Evolutionary conservation across 768 basidiomycete species (phyloP), one percentile per base, ranked within the genome.

Genomic region (Mycena kentingensis): DNA sequence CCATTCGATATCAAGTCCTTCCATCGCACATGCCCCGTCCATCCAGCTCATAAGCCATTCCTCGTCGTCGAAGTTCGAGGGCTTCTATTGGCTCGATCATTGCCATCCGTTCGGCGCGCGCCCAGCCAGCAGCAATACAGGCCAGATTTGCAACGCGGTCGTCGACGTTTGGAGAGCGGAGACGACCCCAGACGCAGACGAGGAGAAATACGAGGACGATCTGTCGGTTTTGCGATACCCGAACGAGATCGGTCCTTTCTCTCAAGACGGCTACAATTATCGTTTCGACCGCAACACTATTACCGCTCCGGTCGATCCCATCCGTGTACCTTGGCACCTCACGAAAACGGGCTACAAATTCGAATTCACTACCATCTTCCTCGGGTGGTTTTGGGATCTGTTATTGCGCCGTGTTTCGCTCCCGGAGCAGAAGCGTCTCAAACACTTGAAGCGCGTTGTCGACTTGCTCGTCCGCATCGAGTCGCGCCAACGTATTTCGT

Each of bases 321-420:
- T 71, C 5, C 37, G 57, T 3, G 31, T 64, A 1, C 70, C 67
- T 0, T 71, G 67, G 67, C 65, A 68, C 32, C 50, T 56, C 0
- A 42, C 10, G 2, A 58, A 58, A 13, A 63, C 64, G 32, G 60
- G 58, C 19, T 32, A 54, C 2, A 54, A 54, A 1, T 72, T 68
- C 47, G 15, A 10, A 0, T n/a, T 34, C 37, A 25, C 22, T 0
- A 55, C 61, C 31, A 35, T 31, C 3, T 73, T 67, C 42, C 38
- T 69, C 6, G 70, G 71, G 2, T 67, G 71, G 37, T 25, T 41
- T 3, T 73, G 70, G 71, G 60, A 70, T 47, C 29, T 73, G 4
- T 32, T 34, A 5, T 16, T 22, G 8, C 55, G 57, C 12, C 52
- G 57, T 1, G 68, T 71, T 3, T 52, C 58, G 1, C 54, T 73